phyloP scores from a whole-genome alignment of 768 basidiomycete species.

The Tricholomella constricta region DNA sequence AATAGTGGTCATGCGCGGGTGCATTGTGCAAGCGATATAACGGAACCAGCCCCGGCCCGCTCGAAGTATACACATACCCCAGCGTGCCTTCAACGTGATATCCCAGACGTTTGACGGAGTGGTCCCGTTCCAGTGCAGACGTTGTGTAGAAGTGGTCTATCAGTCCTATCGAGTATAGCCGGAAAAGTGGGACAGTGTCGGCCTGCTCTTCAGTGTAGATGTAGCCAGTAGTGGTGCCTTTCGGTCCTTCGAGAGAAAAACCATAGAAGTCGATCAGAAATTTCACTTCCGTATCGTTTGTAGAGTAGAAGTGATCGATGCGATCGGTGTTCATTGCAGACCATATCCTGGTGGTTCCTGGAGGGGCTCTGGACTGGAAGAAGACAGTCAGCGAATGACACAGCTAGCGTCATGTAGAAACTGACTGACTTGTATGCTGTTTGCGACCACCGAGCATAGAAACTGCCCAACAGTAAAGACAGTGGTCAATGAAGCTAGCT shows the following conservation, averaged over 20 bases:
- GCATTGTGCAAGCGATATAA: constrained; percentile 21
- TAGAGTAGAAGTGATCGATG: constrained; percentile 25
- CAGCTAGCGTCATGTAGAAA: background rate
- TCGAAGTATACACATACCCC: constrained; percentile 19
- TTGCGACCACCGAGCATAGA: background rate
- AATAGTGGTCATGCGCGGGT: constrained; percentile 21
- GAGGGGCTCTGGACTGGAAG: constrained; percentile 10
- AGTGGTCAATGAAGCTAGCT: background rate
- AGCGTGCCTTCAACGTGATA: constrained; percentile 22
- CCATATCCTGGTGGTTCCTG: constrained; percentile 19
- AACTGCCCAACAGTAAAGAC: background rate
- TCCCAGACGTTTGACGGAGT: constrained; percentile 20
- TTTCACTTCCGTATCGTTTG: constrained; percentile 19
- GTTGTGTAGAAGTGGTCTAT: constrained; percentile 23
- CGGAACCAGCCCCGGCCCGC: constrained; percentile 18
- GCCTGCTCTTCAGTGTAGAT: constrained; percentile 14
- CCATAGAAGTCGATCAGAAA: constrained; percentile 24
- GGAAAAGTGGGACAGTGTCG: constrained; percentile 22
- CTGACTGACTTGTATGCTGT: constrained; percentile 8
- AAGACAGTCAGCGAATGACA: background rate
- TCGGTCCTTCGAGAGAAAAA: constrained; percentile 20
- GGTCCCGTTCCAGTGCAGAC: constrained; percentile 14
- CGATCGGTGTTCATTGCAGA: constrained; percentile 23
- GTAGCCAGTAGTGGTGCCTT: constrained; percentile 21
- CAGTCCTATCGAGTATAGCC: constrained; percentile 20